Percentiles rank a stretch among this genome's conserved stretches.
These are phyloP conservation scores for Suaeda aralocaspica DNA, from an alignment of 148 eudicot genomes.

Conservation along the genomic window DNA sequence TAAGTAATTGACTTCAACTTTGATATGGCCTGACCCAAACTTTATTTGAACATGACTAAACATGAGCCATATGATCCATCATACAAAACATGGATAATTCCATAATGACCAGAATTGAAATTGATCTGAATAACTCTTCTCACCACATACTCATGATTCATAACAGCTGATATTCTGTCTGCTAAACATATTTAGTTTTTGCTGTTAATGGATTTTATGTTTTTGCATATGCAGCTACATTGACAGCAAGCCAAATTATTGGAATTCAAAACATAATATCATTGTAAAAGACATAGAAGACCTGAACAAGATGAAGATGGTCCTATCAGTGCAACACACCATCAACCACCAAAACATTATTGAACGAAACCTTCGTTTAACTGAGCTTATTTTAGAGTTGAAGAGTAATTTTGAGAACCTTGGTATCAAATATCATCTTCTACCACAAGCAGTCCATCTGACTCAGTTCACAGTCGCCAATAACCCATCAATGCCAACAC, in stretches of 20 bases:
- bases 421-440: constrained; percentile 48
- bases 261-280: constrained; percentile 53
- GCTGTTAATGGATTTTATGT: background rate
- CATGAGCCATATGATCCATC: too few relatives aligned
- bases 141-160: background rate
- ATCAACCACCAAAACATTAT: constrained; percentile 64
- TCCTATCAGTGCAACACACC: constrained; percentile 52
- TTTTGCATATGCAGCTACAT: constrained; percentile 41
- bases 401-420: constrained; percentile 47
- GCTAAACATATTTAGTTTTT: background rate
- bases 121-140: background rate
- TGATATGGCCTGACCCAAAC: too few relatives aligned
- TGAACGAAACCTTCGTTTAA: constrained; percentile 38
- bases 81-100: too few relatives aligned
- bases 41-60: too few relatives aligned
- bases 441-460: constrained; percentile 61
- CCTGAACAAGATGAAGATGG: constrained; percentile 51
- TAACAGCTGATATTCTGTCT: background rate
- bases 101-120: too few relatives aligned
- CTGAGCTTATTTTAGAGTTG: constrained; percentile 58
- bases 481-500: constrained; percentile 12
- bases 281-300: constrained; percentile 55
- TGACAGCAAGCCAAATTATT: constrained; percentile 56
- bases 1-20: too few relatives aligned
- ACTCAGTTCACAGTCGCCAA: constrained; percentile 34